These are phyloP conservation scores for Penicillium soppii DNA, from an alignment of 495 filamentous ascomycete genomes.

Conservation along the genomic window DNA sequence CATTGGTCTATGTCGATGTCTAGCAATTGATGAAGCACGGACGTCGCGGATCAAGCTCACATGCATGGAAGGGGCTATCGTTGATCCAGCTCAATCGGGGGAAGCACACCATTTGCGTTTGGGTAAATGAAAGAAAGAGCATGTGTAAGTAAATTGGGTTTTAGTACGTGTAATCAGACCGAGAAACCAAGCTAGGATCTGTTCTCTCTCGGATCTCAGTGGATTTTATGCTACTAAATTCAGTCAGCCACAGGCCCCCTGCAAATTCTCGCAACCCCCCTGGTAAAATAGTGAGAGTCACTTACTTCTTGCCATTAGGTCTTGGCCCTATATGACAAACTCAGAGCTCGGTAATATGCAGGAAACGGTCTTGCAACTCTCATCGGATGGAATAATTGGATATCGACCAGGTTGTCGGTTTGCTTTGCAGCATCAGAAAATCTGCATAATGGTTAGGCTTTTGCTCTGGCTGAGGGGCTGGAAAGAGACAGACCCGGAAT, in stretches of 20 bases:
- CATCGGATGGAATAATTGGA: neutral
- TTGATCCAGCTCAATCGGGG: neutral
- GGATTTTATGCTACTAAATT: slow-evolving; percentile 4
- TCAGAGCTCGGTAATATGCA: neutral
- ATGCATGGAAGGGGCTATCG: neutral
- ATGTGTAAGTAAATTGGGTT: neutral
- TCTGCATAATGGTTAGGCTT: slow-evolving; percentile 8
- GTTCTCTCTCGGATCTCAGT: neutral
- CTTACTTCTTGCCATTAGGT: neutral
- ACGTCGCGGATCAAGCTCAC: neutral
- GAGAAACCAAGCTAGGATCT: slow-evolving; percentile 1
- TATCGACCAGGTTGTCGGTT: slow-evolving; percentile 4
- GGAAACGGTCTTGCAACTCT: neutral
- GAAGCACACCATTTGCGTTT: slow-evolving; percentile 3
- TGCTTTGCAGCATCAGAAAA: slow-evolving; percentile 1
- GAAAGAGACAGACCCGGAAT: neutral
- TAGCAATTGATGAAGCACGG: slow-evolving; percentile 1
- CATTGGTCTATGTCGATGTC: neutral
- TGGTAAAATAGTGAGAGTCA: neutral
- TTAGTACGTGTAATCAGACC: slow-evolving; percentile 1
- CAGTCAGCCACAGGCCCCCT: slow-evolving; percentile 8
- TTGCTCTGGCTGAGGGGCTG: slow-evolving; percentile 1
- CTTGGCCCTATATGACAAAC: slow-evolving; percentile 1
- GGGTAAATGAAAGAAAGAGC: neutral
- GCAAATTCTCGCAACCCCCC: slow-evolving; percentile 1